Conservation (phyloP, 2,329 filamentous ascomycete species). For the Laburnicola sp. region DNA sequence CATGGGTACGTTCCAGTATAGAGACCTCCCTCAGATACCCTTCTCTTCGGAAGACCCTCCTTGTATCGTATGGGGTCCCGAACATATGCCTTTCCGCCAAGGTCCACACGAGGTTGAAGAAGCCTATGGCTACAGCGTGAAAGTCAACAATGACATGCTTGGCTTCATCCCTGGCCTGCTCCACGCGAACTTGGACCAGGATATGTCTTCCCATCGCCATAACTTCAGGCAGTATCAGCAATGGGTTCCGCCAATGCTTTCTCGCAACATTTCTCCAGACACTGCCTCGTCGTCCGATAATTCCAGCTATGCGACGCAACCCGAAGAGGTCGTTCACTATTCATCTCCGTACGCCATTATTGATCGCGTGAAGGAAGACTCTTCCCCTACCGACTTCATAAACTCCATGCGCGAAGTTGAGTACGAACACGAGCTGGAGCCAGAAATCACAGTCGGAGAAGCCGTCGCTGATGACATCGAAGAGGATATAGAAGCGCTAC, state of each 20-base stretch:
- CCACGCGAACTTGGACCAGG: slow-evolving; percentile 27
- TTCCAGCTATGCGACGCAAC: slow-evolving; percentile 36
- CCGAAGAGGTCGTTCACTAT: slow-evolving; percentile 21
- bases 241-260: slow-evolving; percentile 26
- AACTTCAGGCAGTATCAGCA: slow-evolving; percentile 22
- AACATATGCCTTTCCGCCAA: slow-evolving; percentile 20
- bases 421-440: slow-evolving; percentile 30
- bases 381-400: slow-evolving; percentile 16
- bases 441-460: slow-evolving; percentile 32
- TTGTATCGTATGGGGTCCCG: slow-evolving; percentile 15
- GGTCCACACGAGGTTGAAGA: slow-evolving; percentile 21
- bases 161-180: slow-evolving; percentile 32
- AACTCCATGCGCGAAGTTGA: slow-evolving; percentile 35
- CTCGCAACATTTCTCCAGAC: slow-evolving; percentile 40
- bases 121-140: neutral
- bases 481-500: slow-evolving; percentile 20
- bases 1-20: slow-evolving; percentile 25
- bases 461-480: slow-evolving; percentile 26
- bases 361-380: slow-evolving; percentile 20
- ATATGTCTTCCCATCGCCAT: slow-evolving; percentile 20
- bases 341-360: slow-evolving; percentile 23
- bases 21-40: slow-evolving; percentile 38
- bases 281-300: slow-evolving; percentile 36
- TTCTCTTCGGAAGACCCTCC: slow-evolving; percentile 26
- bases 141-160: slow-evolving; percentile 24